Conservation (phyloP, 148 eudicot genomes). For the Fagopyrum homotropicum region DNA sequence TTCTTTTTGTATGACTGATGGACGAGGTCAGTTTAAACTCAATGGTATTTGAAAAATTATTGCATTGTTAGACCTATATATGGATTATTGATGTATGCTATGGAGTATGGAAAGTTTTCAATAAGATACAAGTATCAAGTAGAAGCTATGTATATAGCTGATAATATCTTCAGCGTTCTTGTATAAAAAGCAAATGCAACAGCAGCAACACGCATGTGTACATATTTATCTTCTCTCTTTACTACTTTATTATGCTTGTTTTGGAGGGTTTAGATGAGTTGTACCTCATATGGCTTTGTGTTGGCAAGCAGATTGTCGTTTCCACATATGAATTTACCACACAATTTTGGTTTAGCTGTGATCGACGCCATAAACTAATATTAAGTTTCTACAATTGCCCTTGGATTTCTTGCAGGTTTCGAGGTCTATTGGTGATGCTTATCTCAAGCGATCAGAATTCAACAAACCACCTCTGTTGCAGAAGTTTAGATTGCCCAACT, state of each 20-base stretch:
- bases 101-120: not conserved
- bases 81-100: not conserved
- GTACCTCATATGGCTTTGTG: no score
- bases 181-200: no score
- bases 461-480: conserved; percentile 51
- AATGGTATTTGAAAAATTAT: not conserved
- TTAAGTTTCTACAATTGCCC: not conserved
- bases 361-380: not conserved
- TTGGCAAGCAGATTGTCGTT: no score
- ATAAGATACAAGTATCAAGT: not conserved
- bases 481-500: conserved; percentile 50
- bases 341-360: not conserved
- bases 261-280: no score
- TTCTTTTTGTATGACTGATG: not conserved
- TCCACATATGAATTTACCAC: no score
- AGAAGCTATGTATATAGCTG: not conserved
- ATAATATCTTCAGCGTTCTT: not conserved
- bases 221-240: not conserved
- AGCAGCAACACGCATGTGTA: no score
- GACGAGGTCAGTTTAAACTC: not conserved
- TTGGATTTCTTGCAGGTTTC: conserved; percentile 40
- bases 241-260: not conserved
- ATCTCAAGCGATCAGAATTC: conserved; percentile 66
- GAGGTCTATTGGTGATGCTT: conserved; percentile 78
- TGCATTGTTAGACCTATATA: not conserved